Conservation (phyloP, 2,329 filamentous ascomycete species). For the Dothideomycetes sp. region DNA sequence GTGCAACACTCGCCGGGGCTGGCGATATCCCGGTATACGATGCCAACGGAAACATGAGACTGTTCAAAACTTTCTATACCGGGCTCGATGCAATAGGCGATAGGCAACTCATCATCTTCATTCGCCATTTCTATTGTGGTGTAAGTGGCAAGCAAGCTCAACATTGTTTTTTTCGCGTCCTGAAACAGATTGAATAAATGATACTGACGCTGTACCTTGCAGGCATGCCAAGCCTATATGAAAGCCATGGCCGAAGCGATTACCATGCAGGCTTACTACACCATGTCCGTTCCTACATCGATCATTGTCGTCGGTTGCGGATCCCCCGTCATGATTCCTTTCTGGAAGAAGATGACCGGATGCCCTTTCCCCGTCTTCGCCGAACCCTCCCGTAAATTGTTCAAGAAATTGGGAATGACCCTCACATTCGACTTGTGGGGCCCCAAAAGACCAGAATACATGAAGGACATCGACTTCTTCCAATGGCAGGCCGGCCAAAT, state of each 20-base stretch:
- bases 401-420: constrained; percentile 29
- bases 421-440: constrained; percentile 25
- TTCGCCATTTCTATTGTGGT: constrained; percentile 35
- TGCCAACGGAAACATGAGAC: constrained; percentile 47
- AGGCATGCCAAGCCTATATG: constrained; percentile 31
- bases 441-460: constrained; percentile 26
- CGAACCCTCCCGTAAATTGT: constrained; percentile 27
- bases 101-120: constrained; percentile 32
- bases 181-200: too few species aligned
- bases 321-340: constrained; percentile 27
- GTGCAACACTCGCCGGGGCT: constrained; percentile 24
- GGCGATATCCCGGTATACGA: constrained; percentile 46
- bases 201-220: constrained; percentile 5
- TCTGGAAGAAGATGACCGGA: constrained; percentile 27
- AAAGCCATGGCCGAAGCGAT: constrained; percentile 27
- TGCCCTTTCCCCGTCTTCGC: constrained; percentile 32
- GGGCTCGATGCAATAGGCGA: constrained; percentile 33
- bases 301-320: constrained; percentile 33
- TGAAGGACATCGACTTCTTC: constrained; percentile 26
- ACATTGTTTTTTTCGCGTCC: too few species aligned
- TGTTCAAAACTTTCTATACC: constrained; percentile 56
- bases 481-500: constrained; percentile 27
- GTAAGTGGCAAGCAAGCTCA: constrained; percentile 16
- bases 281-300: constrained; percentile 27
- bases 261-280: constrained; percentile 28